Percentiles rank a stretch among this genome's conserved stretches.
phyloP scores from a whole-genome alignment of 805 yeast genomes.

The Scheffersomyces amazonensis region DNA sequence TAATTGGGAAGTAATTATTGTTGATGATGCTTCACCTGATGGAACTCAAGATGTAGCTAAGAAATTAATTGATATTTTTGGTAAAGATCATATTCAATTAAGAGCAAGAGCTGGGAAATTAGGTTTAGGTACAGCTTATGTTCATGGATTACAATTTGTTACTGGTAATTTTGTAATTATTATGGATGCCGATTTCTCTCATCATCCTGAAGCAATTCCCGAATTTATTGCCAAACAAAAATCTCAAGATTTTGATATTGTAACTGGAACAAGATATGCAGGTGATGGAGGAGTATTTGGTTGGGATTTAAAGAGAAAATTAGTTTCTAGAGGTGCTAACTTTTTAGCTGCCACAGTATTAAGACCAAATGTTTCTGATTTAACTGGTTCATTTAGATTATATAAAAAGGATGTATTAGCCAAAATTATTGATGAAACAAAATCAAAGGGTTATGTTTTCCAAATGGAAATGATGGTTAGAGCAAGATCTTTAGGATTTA shows the following conservation, averaged over 20 bases:
- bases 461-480: conserved; percentile 90
- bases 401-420: conserved; percentile 69
- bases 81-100: conserved; percentile 57
- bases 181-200: conserved; percentile 85
- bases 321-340: conserved; percentile 78
- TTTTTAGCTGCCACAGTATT: conserved; percentile 69
- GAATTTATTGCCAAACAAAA: conserved; percentile 66
- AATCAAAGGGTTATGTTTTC: conserved; percentile 78
- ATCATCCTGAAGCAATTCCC: conserved; percentile 79
- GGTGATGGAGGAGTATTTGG: conserved; percentile 84
- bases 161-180: conserved; percentile 74
- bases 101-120: conserved; percentile 74
- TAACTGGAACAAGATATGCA: conserved; percentile 65
- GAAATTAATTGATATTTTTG: conserved; percentile 55
- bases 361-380: conserved; percentile 70
- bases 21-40: conserved; percentile 78
- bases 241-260: conserved; percentile 48
- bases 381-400: conserved; percentile 75
- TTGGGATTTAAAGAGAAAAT: conserved; percentile 78
- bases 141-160: conserved; percentile 69
- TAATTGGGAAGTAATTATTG: conserved; percentile 75
- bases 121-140: conserved; percentile 79
- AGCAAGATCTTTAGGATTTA: conserved; percentile 69
- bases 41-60: conserved; percentile 76
- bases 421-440: conserved; percentile 63